Conservation (phyloP, 148 eudicot genomes). For the Oxyria digyna region DNA sequence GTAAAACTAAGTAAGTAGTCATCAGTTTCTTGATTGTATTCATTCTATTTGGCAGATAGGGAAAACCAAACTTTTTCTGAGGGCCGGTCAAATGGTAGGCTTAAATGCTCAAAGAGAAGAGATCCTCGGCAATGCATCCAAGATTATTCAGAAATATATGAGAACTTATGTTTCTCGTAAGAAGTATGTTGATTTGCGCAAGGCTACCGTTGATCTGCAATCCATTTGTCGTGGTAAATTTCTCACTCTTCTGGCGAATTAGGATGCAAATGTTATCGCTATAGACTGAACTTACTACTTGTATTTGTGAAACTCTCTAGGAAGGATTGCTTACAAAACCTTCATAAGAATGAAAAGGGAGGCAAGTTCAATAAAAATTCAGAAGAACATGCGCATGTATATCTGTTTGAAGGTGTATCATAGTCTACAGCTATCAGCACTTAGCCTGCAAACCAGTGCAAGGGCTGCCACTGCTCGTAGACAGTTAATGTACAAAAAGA, state of each 20-base stretch:
- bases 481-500: constrained; percentile 49
- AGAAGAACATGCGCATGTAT: constrained; percentile 59
- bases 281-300: background rate
- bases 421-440: constrained; percentile 32
- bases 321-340: constrained; percentile 48
- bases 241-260: background rate
- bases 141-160: constrained; percentile 51
- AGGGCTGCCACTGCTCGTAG: constrained; percentile 60
- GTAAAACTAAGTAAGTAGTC: background rate
- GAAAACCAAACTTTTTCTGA: constrained; percentile 69
- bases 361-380: constrained; percentile 66
- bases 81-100: constrained; percentile 97
- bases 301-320: constrained; percentile 19
- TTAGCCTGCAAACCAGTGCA: constrained; percentile 54
- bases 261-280: background rate
- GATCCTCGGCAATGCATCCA: constrained; percentile 65
- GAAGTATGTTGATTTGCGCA: constrained; percentile 41
- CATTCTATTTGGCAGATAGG: constrained; percentile 52
- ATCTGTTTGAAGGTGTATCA: constrained; percentile 39
- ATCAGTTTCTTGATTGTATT: background rate
- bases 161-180: constrained; percentile 56
- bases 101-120: constrained; percentile 62
- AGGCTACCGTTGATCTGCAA: constrained; percentile 50
- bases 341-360: constrained; percentile 48
- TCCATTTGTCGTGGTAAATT: constrained; percentile 52